Base-by-base conservation (phyloP, 2,329 filamentous ascomycete species). In the Xylaria sp. region DNA sequence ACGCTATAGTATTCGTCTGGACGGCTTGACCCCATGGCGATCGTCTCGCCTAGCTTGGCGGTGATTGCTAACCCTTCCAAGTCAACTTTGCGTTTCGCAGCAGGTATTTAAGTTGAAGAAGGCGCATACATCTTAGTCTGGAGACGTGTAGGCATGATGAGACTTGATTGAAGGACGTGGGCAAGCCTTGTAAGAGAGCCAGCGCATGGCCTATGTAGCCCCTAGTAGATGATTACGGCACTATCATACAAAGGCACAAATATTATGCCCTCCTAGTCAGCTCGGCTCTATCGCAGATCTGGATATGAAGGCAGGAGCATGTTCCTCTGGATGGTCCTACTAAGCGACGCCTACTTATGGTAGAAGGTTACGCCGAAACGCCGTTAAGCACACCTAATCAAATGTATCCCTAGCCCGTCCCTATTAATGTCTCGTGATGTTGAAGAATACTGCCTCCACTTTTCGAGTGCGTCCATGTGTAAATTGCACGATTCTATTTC, bases 401-500 rank as follows among this genome's bases (percentile, higher is more conserved):
- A 15, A 39, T 25, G 13, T 46, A 15, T 37, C 46, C 23, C 25
- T 44, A n/a, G 18, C 25, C 32, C 61, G 6, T 52, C 20, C 44
- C 41, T 50, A 55, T 52, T 23, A 20, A 25, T 13, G 32, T 41
- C 25, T 28, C 20, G 1, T 51, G 25, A 18, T 46, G 8, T 41
- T 12, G n/a, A 37, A 55, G 15, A n/a, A 55, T 50, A 59, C 41
- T 3, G 56, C 50, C 50, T 9, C n/a, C 20, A 39, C 23, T 15
- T 12, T 1, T n/a, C 2, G 28, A 48, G 61, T 13, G 25, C 4
- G 28, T 15, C 32, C 28, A 50, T 68, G 57, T 68, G 57, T 13
- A n/a, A 39, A 51, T 44, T 8, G 2, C 70, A 41, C 48, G 66
- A 81, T 88, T 88, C 82, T 90, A 90, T 71, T 84, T 84, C 80